phyloP scores from a whole-genome alignment of 1,284 basidiomycete genomes.

The Kwoniella shivajii region DNA sequence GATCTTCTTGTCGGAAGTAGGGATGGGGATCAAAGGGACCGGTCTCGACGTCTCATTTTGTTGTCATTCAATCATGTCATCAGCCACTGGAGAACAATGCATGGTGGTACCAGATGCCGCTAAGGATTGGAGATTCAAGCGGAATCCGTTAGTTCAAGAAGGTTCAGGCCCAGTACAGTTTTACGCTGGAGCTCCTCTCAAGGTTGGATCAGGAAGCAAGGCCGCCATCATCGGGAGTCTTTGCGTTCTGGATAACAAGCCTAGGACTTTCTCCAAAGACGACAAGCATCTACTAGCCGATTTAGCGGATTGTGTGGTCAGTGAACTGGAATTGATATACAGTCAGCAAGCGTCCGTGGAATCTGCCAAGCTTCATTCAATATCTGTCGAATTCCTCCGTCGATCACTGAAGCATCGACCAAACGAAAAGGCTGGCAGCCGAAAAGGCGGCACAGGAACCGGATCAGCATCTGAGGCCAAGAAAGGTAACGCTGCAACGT shows the following conservation, averaged over 20 bases:
- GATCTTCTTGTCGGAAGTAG: conserved; percentile 36
- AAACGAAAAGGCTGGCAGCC: conserved; percentile 24
- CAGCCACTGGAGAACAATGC: conserved; percentile 18
- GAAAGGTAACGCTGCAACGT: not conserved
- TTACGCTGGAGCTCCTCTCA: conserved; percentile 42
- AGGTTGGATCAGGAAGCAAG: conserved; percentile 27
- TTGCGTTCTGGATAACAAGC: conserved; percentile 30
- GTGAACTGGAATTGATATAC: conserved; percentile 40
- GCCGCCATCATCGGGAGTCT: conserved; percentile 43
- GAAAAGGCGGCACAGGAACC: not conserved
- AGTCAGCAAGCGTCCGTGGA: conserved; percentile 33
- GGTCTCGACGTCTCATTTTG: conserved; percentile 35
- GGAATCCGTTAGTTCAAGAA: conserved; percentile 32
- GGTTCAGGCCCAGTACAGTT: conserved; percentile 26
- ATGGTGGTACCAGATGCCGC: conserved; percentile 35
- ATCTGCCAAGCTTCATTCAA: conserved; percentile 49
- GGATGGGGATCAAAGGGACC: conserved; percentile 19
- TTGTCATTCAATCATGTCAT: conserved; percentile 35
- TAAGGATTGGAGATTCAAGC: conserved; percentile 44
- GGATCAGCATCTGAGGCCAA: not conserved
- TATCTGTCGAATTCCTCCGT: conserved; percentile 48
- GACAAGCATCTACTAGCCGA: conserved; percentile 40
- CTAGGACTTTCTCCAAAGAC: conserved; percentile 36
- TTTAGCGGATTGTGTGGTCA: conserved; percentile 50
- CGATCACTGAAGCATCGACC: conserved; percentile 41